These are phyloP conservation scores for Theobroma grandiflorum DNA, from an alignment of 441 rosid species.

Conservation along the genomic window DNA sequence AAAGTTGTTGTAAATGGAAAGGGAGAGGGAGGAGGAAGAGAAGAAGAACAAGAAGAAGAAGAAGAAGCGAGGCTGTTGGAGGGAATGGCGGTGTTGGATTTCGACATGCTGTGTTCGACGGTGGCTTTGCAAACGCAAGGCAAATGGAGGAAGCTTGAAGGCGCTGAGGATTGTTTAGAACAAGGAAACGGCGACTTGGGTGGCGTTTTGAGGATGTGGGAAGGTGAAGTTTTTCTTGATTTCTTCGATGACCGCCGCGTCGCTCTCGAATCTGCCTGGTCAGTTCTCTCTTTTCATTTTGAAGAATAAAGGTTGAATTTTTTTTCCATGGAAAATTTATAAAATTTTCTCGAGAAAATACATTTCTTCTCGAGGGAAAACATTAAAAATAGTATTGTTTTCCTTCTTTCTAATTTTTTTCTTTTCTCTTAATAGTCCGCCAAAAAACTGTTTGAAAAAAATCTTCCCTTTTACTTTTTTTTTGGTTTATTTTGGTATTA, in stretches of 20 bases:
- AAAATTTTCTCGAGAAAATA: background rate
- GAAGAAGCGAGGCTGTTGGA: conserved; percentile 50
- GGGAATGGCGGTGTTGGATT: conserved; percentile 65
- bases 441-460: background rate
- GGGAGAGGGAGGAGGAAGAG: conserved; percentile 16
- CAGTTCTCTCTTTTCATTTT: conserved; percentile 19
- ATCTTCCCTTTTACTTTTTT: background rate
- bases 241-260: conserved; percentile 82
- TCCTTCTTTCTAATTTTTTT: background rate
- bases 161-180: conserved; percentile 42
- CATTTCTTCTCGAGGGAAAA: background rate
- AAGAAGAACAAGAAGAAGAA: conserved; percentile 1
- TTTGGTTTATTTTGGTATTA: background rate
- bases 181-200: conserved; percentile 51
- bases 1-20: conserved; percentile 33
- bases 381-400: background rate
- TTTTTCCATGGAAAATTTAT: conserved; percentile 18
- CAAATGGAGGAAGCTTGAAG: conserved; percentile 66
- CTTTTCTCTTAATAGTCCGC: background rate
- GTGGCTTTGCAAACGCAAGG: conserved; percentile 92
- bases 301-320: background rate
- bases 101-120: conserved; percentile 72
- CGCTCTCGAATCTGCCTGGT: conserved; percentile 84
- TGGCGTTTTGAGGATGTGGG: conserved; percentile 92
- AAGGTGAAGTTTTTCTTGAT: conserved; percentile 82